Evolutionary conservation across 2,329 filamentous ascomycete genomes (phyloP).

Genomic region (Xylaria arbuscula): DNA sequence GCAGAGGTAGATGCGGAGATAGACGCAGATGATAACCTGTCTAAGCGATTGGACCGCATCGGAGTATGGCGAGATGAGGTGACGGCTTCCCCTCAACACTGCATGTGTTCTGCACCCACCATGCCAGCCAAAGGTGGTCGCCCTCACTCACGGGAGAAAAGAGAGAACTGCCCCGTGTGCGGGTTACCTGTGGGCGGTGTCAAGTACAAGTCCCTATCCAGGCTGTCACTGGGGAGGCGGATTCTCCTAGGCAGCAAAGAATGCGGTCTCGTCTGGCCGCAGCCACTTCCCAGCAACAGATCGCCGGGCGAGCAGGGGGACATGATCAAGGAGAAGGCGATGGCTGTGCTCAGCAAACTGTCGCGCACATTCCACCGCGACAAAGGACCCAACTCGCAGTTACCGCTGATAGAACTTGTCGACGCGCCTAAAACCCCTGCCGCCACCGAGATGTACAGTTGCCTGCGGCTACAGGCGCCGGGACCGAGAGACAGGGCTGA

Average conservation of each 20-base stretch:
- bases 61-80: slow-evolving; percentile 64
- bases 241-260: slow-evolving; percentile 19
- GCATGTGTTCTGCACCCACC: slow-evolving; percentile 50
- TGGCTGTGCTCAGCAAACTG: slow-evolving; percentile 16
- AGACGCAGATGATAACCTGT: slow-evolving; percentile 29
- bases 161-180: slow-evolving; percentile 38
- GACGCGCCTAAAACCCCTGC: not conserved
- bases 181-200: slow-evolving; percentile 34
- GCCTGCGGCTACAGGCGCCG: slow-evolving; percentile 5
- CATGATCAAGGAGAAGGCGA: slow-evolving; percentile 14
- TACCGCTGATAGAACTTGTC: slow-evolving; percentile 2
- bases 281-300: slow-evolving; percentile 15
- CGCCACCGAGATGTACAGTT: slow-evolving; percentile 37
- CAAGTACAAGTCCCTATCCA: slow-evolving; percentile 29
- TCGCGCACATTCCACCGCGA: slow-evolving; percentile 23
- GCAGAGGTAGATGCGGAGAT: not conserved
- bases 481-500: not conserved
- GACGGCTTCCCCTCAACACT: slow-evolving; percentile 51
- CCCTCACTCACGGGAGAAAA: not conserved
- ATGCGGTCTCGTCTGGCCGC: slow-evolving; percentile 33
- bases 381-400: not conserved
- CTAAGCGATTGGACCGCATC: slow-evolving; percentile 52
- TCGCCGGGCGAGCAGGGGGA: not conserved
- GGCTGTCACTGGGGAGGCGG: too few species aligned
- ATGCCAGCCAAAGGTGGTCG: not conserved